Evolutionary conservation across 306 rosid species (phyloP).

Genomic region (Sicyos edulis): DNA sequence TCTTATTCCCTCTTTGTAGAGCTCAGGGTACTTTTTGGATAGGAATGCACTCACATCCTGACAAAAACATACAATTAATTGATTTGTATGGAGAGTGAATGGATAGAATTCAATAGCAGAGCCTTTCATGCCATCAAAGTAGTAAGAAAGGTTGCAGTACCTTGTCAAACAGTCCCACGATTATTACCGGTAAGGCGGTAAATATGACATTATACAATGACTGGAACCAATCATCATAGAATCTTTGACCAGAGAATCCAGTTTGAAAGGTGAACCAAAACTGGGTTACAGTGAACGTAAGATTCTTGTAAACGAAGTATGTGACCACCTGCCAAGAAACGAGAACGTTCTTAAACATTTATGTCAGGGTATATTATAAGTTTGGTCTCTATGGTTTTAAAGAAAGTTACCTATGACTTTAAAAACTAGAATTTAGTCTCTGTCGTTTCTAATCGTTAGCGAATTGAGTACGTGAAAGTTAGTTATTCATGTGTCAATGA

Average conservation of each 20-base stretch:
- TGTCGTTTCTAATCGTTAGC: no score
- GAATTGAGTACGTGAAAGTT: no score
- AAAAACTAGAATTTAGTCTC: no score
- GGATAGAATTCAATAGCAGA: not conserved
- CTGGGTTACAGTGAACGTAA: slow-evolving; percentile 89
- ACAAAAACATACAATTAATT: slow-evolving; percentile 2
- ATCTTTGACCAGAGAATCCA: slow-evolving; percentile 97
- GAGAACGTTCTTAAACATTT: slow-evolving; percentile 21
- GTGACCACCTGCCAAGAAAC: slow-evolving; percentile 64
- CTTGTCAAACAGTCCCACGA: slow-evolving; percentile 92
- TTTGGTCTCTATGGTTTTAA: no score
- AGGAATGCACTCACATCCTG: slow-evolving; percentile 93
- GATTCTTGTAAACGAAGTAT: slow-evolving; percentile 97
- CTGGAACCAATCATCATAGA: slow-evolving; percentile 96
- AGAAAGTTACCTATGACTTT: no score
- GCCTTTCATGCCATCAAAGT: slow-evolving; percentile 10
- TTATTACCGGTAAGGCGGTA: slow-evolving; percentile 88
- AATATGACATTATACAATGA: slow-evolving; percentile 87
- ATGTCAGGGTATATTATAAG: not conserved
- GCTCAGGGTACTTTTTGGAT: slow-evolving; percentile 90
- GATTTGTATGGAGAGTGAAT: not conserved
- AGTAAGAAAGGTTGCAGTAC: slow-evolving; percentile 35
- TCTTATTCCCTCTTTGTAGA: slow-evolving; percentile 81
- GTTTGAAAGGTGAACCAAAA: slow-evolving; percentile 98
- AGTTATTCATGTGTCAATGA: no score